phyloP scores from a whole-genome alignment of 75 land plant genomes.

The Larix kaempferi region DNA sequence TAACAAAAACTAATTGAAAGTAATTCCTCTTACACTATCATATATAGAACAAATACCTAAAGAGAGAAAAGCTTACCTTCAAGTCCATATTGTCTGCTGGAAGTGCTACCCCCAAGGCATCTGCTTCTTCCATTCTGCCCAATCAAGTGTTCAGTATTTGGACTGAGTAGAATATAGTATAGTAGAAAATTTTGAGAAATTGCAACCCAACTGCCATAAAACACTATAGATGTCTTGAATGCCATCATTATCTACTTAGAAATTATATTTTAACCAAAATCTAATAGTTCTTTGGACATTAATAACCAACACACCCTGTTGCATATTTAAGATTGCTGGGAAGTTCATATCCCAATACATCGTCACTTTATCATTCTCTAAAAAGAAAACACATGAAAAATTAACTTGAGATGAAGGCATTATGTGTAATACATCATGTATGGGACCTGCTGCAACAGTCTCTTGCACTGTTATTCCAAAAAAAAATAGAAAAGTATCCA shows the following conservation, averaged over 20 bases:
- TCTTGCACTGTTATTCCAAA: too few species aligned
- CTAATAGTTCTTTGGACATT: background rate
- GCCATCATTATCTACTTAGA: background rate
- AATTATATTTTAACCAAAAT: background rate
- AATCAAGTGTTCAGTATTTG: background rate
- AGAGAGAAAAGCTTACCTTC: background rate
- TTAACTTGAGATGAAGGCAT: too few species aligned
- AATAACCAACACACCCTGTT: too few species aligned
- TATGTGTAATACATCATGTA: too few species aligned
- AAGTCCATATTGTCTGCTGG: background rate
- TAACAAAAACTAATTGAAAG: too few species aligned
- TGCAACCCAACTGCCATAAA: background rate
- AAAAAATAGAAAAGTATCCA: background rate
- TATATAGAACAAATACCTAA: background rate
- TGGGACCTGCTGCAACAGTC: too few species aligned
- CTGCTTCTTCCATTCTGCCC: constrained; percentile 7
- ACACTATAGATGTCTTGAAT: background rate
- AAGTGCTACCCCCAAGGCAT: constrained; percentile 4
- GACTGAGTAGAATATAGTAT: background rate
- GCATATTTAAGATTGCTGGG: too few species aligned
- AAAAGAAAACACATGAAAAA: too few species aligned
- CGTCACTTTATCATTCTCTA: too few species aligned
- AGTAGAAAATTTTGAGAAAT: background rate
- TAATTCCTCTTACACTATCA: background rate
- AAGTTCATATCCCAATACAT: too few species aligned